Evolutionary conservation across 306 rosid species (phyloP).

Genomic region (Quercus parvula): DNA sequence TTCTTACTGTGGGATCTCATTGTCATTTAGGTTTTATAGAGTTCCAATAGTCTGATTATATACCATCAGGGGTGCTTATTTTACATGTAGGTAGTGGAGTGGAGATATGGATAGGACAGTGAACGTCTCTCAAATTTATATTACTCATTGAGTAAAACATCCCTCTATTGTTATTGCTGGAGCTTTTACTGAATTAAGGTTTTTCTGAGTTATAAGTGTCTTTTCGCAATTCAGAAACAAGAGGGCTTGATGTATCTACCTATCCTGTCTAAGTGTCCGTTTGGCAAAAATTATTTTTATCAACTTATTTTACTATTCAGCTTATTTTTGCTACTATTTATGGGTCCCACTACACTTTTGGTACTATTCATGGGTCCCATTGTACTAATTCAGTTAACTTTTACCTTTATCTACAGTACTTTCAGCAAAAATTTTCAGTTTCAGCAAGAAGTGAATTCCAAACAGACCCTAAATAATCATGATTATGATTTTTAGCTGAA

Average conservation of each 20-base stretch:
- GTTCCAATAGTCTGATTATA: not conserved
- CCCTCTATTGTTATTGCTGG: not conserved
- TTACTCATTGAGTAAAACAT: not conserved
- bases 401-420: too few relatives aligned
- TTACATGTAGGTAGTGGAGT: constrained; percentile 1
- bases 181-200: not conserved
- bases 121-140: not conserved
- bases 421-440: too few relatives aligned
- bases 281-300: too few relatives aligned
- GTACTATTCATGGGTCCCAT: too few relatives aligned
- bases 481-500: not conserved
- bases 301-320: too few relatives aligned
- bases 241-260: not conserved
- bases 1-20: not conserved
- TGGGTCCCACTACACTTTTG: too few relatives aligned
- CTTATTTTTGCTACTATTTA: too few relatives aligned
- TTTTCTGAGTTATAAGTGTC: not conserved
- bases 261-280: too few relatives aligned
- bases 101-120: constrained; percentile 3
- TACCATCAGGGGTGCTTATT: not conserved
- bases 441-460: too few relatives aligned
- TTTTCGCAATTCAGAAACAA: not conserved
- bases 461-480: not conserved
- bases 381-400: too few relatives aligned
- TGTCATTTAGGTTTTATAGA: not conserved